These are phyloP conservation scores for Inonotus hispidus DNA, from an alignment of 1,284 basidiomycete species.

Conservation along the genomic window DNA sequence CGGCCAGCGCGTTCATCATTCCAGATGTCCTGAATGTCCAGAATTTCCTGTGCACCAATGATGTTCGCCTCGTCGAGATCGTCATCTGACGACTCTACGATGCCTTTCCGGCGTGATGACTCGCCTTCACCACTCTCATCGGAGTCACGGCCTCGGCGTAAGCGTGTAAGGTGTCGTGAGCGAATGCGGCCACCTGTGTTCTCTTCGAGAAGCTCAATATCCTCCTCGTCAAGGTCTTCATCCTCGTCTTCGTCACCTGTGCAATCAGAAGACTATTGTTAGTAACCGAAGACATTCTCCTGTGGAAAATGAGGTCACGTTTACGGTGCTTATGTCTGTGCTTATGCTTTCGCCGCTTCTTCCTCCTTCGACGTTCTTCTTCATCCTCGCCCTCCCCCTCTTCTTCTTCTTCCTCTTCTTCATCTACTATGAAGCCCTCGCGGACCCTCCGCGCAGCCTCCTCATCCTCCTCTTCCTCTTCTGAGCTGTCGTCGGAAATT, in stretches of 20 bases:
- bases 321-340: constrained; percentile 38
- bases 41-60: constrained; percentile 33
- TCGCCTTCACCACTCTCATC: constrained; percentile 55
- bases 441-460: constrained; percentile 70
- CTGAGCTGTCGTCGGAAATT: constrained; percentile 75
- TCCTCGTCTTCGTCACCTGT: constrained; percentile 54
- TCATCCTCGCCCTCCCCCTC: constrained; percentile 56
- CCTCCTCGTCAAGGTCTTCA: constrained; percentile 88
- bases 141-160: constrained; percentile 66
- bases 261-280: constrained; percentile 17
- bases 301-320: constrained; percentile 38
- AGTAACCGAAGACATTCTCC: constrained; percentile 13
- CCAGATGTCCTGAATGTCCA: constrained; percentile 80
- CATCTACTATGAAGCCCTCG: constrained; percentile 84
- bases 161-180: constrained; percentile 57
- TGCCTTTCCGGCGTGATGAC: constrained; percentile 50
- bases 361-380: constrained; percentile 49
- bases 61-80: constrained; percentile 50
- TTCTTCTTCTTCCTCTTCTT: constrained; percentile 69
- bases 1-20: constrained; percentile 65
- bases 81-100: constrained; percentile 67
- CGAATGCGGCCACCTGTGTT: constrained; percentile 78
- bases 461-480: constrained; percentile 79
- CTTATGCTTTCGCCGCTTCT: constrained; percentile 50
- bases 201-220: constrained; percentile 90